Percentiles rank a stretch among this genome's conserved stretches.
Conservation (phyloP, 1,284 basidiomycete genomes). For the Boletus sp. region DNA sequence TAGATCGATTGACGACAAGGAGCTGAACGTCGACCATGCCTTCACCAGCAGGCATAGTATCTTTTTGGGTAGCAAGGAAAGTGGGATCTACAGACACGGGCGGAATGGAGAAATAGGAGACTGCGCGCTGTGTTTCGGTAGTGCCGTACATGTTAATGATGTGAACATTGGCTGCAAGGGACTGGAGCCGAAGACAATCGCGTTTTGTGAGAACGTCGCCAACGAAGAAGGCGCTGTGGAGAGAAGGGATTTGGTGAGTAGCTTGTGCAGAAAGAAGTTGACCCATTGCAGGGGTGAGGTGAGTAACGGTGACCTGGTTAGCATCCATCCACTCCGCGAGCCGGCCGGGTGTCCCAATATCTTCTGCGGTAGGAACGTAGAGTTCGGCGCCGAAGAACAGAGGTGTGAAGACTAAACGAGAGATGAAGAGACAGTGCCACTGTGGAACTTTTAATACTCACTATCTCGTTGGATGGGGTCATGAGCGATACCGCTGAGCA, state of each 20-base stretch:
- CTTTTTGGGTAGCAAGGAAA: conserved; percentile 93
- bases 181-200: conserved; percentile 93
- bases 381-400: conserved; percentile 96
- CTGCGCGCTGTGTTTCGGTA: conserved; percentile 98
- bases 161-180: conserved; percentile 86
- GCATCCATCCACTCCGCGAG: conserved; percentile 99
- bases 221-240: conserved; percentile 95
- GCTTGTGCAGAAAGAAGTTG: conserved; percentile 97
- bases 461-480: conserved; percentile 99
- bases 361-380: conserved; percentile 95
- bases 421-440: conserved; percentile 8
- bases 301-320: conserved; percentile 86
- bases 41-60: conserved; percentile 96
- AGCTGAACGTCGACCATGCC: conserved; percentile 99
- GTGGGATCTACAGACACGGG: conserved; percentile 81
- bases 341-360: conserved; percentile 95
- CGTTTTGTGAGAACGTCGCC: conserved; percentile 99
- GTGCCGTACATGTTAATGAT: conserved; percentile 99
- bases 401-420: conserved; percentile 86
- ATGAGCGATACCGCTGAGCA: conserved; percentile 98
- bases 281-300: conserved; percentile 98
- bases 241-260: conserved; percentile 80
- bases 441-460: conserved; percentile 42
- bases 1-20: conserved; percentile 92
- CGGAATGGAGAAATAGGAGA: conserved; percentile 96